Evolutionary conservation across 148 eudicot species (phyloP).

Genomic region (Pouteria glomerata): DNA sequence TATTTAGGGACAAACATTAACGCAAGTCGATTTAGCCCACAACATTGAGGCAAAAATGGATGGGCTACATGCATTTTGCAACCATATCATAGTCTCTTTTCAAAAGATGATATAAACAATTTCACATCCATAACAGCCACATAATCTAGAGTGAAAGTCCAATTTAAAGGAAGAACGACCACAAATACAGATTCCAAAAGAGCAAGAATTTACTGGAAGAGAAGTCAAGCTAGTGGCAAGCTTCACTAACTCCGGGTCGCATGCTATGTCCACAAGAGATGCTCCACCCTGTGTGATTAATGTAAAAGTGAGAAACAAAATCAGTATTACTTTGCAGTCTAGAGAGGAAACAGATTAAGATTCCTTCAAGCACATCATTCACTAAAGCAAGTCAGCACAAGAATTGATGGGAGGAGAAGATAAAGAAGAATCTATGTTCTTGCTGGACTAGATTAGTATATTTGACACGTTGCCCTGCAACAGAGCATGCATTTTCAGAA

Average conservation of each 20-base stretch:
- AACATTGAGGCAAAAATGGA: neutral
- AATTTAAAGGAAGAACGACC: neutral
- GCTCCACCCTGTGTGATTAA: conserved; percentile 74
- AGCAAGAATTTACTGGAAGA: conserved; percentile 55
- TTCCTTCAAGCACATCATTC: neutral
- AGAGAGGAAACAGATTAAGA: neutral
- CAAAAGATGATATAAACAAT: neutral
- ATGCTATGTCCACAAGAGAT: conserved; percentile 89
- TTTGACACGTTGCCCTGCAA: too few species aligned
- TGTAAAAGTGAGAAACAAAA: neutral
- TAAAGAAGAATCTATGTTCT: too few species aligned
- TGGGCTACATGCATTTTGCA: neutral
- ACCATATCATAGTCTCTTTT: too few species aligned
- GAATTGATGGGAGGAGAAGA: too few species aligned
- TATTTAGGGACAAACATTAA: neutral
- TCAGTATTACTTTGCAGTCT: too few species aligned
- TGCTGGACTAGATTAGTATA: too few species aligned
- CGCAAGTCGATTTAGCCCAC: neutral
- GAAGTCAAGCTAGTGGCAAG: conserved; percentile 71
- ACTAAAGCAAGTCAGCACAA: too few species aligned
- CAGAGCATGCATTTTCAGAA: too few species aligned
- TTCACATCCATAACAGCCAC: neutral
- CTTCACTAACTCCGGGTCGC: conserved; percentile 83
- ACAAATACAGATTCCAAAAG: neutral
- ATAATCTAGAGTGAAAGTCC: neutral